A percentile compares a stretch with the other conserved stretches of the same genome.
phyloP scores from a whole-genome alignment of 805 yeast species.

The Pichia paraexigua region DNA sequence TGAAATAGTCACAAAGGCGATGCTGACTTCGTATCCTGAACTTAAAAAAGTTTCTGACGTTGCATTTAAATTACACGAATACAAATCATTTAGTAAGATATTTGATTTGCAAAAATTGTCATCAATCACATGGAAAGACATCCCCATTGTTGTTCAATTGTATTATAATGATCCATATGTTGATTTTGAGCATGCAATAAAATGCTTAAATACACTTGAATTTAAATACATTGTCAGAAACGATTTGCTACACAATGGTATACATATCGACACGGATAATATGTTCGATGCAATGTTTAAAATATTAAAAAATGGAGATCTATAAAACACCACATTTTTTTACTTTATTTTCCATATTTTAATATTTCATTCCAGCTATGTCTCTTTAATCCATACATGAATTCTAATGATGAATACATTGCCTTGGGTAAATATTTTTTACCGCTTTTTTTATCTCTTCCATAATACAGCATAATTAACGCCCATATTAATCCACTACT shows the following conservation, averaged over 20 bases:
- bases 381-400: background rate
- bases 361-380: background rate
- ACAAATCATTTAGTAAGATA: background rate
- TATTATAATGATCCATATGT: background rate
- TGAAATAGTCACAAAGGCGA: conserved; percentile 10
- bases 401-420: background rate
- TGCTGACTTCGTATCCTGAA: background rate
- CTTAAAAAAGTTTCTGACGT: background rate
- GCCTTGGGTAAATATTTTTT: background rate
- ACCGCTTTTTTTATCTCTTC: background rate
- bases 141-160: background rate
- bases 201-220: background rate
- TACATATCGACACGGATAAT: background rate
- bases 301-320: background rate
- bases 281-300: background rate
- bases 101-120: background rate
- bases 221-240: background rate
- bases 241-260: background rate
- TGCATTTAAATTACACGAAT: conserved; percentile 21
- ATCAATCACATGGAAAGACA: background rate
- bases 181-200: background rate
- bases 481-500: background rate
- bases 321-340: no score
- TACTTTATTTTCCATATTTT: background rate
- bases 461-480: background rate